Evolutionary conservation across 2,329 filamentous ascomycete genomes (phyloP), one percentile per base, ranked within the genome.

Genomic region (Pseudogymnoascus sp.): DNA sequence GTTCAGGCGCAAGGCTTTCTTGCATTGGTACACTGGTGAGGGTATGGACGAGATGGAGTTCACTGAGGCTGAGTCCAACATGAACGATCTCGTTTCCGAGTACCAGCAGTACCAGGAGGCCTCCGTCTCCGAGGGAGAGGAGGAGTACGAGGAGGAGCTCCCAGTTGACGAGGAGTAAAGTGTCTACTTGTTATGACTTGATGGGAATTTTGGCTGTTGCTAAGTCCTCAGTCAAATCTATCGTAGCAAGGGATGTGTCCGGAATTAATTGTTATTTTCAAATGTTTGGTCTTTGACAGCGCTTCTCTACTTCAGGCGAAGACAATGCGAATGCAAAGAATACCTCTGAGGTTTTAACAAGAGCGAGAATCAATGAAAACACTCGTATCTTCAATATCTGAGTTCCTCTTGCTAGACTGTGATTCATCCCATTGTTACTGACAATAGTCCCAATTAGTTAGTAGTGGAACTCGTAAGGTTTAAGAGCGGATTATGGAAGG

Each of bases 31-130:
- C 84, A 99, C 95, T 87, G 93, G 93, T 77, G 95, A 99, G 87
- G 95, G 95, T 83, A 99, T 99, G 95, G 95, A 99, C 82, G 95
- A 99, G 89, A 97, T 99, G 95, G 95, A 99, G 84, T 99, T 99
- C 85, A 99, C 95, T 77, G 95, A 99, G 87, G 95, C 95, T 73
- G 95, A 99, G 88, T 96, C 91, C 82, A 99, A 99, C 86, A 97
- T 99, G 95, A 97, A 99, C 85, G 95, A 99, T 80, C 84, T 99
- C 77, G 93, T 99, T 74, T 96, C 92, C 67, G 95, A 99, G 81
- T 99, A 99, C 85, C 95, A 97, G 87, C 95, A 99, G 82, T 99
- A 99, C 88, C 95, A 99, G 87, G 95, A 99, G 80, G 95, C 95
- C 77, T 90, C 91, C 75, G 87, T 97, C 80, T 96, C 95, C 67